Conservation (phyloP, 139 green algal species). For the Zygnema circumcarinatum region DNA sequence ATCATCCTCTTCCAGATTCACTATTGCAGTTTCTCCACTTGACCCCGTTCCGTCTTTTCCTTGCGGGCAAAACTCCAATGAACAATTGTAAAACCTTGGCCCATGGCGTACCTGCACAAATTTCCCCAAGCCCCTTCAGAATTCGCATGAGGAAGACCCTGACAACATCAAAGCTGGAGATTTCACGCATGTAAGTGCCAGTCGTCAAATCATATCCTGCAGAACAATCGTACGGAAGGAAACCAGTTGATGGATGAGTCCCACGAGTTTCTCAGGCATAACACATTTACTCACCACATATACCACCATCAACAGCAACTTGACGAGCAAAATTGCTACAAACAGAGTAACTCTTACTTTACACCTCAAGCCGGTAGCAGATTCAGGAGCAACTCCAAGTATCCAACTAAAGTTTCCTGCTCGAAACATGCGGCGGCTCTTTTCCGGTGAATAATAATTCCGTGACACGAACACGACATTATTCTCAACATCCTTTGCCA, state of each 20-base stretch:
- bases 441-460: conserved; percentile 60
- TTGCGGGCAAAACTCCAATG: conserved; percentile 26
- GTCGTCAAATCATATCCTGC: no score
- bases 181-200: no score
- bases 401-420: conserved; percentile 62
- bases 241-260: no score
- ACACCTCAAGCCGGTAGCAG: not conserved
- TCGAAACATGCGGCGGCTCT: conserved; percentile 51
- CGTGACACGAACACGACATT: conserved; percentile 89
- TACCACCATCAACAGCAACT: no score
- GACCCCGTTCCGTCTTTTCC: not conserved
- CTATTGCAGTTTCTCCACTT: not conserved
- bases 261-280: no score
- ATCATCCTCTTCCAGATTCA: conserved; percentile 72
- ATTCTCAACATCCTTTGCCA: conserved; percentile 78
- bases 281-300: no score
- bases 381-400: not conserved
- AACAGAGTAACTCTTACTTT: no score
- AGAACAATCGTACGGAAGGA: no score
- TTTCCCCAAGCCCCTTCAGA: not conserved
- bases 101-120: conserved; percentile 57
- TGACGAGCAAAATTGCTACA: no score
- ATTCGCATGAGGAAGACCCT: not conserved
- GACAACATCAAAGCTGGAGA: not conserved
- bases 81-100: conserved; percentile 39